Base-by-base conservation (phyloP, 2,329 filamentous ascomycete genomes). In the Colletotrichum gloeosporioides region DNA sequence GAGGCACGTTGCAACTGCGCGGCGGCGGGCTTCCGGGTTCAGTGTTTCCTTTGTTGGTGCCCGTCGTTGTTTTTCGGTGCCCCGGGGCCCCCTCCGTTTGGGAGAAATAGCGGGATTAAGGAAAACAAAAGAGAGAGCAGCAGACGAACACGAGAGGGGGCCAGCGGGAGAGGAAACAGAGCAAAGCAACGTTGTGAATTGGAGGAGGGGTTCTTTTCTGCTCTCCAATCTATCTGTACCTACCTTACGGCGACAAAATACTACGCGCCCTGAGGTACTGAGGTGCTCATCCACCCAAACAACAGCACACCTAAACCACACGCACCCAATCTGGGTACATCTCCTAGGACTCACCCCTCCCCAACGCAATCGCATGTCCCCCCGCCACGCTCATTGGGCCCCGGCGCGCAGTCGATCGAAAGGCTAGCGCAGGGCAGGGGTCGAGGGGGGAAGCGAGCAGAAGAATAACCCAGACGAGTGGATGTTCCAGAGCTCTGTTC, bases 401-500 rank as follows among this genome's bases (percentile, higher is more conserved):
- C 71, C 61, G 62, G 71, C 31, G 44, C 57, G 57, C 63, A 73
- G 73, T 57, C 73, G 73, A 76, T 76, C 73, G 69, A 68, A 34
- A 67, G 53, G 55, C 71, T 77, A 75, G 53, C 27, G 75, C 65
- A 74, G 75, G 31, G 29, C 66, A 75, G 57, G 75, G 75, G 61
- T 71, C 49, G 27, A n/a, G 57, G 59, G 61, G 66, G 31, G 66
- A 29, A 64, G 32, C 69, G 64, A 73, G 70, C 69, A 69, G 64
- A 69, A 73, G 63, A 73, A 76, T 67, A 64, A 69, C 73, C 73
- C 73, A 62, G 73, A 32, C 57, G 63, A 76, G 67, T 75, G 75
- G 72, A 69, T 66, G 71, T 71, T 69, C 69, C 67, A 73, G 65
- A 66, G 39, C 62, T 69, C 68, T 75, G 76, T 77, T 73, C 76